Base-by-base conservation (phyloP, 805 yeast genomes). In the Nakazawaea sp. region DNA sequence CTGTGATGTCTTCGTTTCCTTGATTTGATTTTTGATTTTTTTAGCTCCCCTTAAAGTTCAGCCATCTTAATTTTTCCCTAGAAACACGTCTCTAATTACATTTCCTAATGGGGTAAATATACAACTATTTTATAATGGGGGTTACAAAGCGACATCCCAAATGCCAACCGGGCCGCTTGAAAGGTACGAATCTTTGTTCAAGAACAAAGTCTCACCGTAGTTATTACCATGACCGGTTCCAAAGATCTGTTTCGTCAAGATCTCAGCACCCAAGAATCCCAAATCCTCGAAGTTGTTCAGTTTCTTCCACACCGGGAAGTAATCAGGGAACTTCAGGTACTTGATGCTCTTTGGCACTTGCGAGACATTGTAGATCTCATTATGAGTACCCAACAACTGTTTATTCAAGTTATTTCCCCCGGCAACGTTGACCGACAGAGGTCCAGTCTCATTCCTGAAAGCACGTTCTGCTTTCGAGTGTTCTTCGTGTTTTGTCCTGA, bases 251-350 rank as follows among this genome's bases (percentile, higher is more conserved):
- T 85, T 87, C 15, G 95, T 76, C 30, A 86, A 81, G 33, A 89
- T 83, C 58, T 87, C 85, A 2, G 84, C 95, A 2, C 97, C 97
- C 43, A 89, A 62, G 52, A 89, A 86, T 41, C 76, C 69, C 23
- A 81, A 75, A 47, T 85, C 88, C 41, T 81, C 78, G 72, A 81
- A 80, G 1, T 90, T 88, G 27, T 61, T 59, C 30, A 42, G 58
- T 55, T 75, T 76, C 60, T 89, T 89, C 97, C 97, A 90, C 47
- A 86, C 95, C 1, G 95, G 85, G 61, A 90, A 90, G 58, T 90
- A 89, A 39, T 90, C 97, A 0, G 96, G 94, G 56, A 76, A 71
- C 49, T 81, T 80, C 18, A 79, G 76, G 34, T 77, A 53, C 46
- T 72, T 76, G 39, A 89, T 71, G 11, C 78, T 66, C n/a, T 78